Conservation (phyloP, 106 monocot genomes). For the Xerophyta viscosa region DNA sequence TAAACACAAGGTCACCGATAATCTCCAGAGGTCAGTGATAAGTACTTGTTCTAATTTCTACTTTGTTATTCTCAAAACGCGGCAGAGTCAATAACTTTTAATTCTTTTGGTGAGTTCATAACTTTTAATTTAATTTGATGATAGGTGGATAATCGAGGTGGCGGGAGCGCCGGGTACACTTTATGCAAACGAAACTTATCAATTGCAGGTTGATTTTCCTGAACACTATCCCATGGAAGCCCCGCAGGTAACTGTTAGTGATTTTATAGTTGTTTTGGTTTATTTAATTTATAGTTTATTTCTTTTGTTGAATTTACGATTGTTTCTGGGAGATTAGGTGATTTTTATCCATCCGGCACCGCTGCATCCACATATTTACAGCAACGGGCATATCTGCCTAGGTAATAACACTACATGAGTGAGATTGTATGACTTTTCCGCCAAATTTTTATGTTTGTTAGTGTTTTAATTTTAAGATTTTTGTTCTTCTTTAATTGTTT, state of each 20-base stretch:
- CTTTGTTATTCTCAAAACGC: neutral
- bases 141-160: conserved; percentile 43
- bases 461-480: too few relatives aligned
- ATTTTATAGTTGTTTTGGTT: neutral
- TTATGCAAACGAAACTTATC: conserved; percentile 31
- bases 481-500: too few relatives aligned
- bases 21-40: conserved; percentile 57
- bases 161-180: conserved; percentile 37
- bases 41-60: neutral
- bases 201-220: conserved; percentile 41
- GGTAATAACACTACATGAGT: too few relatives aligned
- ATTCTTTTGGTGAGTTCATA: neutral
- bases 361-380: conserved; percentile 58
- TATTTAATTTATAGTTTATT: too few relatives aligned
- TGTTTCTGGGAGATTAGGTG: too few relatives aligned
- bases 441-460: too few relatives aligned
- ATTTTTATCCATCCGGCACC: conserved; percentile 57
- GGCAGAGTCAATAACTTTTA: neutral
- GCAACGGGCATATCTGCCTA: conserved; percentile 70
- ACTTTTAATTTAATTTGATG: too few relatives aligned
- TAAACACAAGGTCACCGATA: conserved; percentile 56
- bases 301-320: too few relatives aligned
- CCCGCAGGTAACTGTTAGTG: conserved; percentile 3
- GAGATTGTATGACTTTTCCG: too few relatives aligned
- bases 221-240: conserved; percentile 29